Conservation (phyloP, 495 filamentous ascomycete species). For the Hyaloscypha hepaticicola region DNA sequence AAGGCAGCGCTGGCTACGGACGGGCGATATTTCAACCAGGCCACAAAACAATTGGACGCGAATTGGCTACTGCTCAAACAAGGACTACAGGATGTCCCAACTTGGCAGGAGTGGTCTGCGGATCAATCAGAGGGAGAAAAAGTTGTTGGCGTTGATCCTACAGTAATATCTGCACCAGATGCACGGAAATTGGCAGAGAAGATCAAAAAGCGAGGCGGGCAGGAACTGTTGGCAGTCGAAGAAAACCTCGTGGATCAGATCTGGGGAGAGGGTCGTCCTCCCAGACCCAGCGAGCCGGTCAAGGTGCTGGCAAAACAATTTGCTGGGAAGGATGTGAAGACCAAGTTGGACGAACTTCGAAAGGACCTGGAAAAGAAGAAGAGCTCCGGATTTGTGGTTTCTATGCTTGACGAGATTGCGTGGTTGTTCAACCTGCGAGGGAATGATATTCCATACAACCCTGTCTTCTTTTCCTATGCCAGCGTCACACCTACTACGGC, state of each 20-base stretch:
- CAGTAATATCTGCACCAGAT: constrained; percentile 78
- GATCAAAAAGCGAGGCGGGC: constrained; percentile 84
- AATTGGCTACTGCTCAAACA: constrained; percentile 95
- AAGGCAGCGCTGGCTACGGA: constrained; percentile 93
- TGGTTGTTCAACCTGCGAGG: constrained; percentile 98
- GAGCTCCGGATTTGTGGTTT: constrained; percentile 82
- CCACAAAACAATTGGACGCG: constrained; percentile 82
- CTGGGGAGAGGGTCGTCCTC: constrained; percentile 75
- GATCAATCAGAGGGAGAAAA: constrained; percentile 84
- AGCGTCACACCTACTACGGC: constrained; percentile 78
- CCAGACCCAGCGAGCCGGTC: constrained; percentile 73
- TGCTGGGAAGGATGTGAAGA: constrained; percentile 76
- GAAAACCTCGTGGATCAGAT: constrained; percentile 85
- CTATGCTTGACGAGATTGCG: constrained; percentile 95
- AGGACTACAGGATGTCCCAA: constrained; percentile 88
- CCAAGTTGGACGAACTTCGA: constrained; percentile 83
- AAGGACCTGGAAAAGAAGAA: constrained; percentile 94
- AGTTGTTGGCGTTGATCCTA: constrained; percentile 87
- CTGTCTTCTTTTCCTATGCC: constrained; percentile 97
- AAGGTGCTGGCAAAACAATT: constrained; percentile 69
- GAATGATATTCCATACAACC: constrained; percentile 97
- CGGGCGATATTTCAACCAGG: constrained; percentile 98
- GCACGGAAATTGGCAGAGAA: constrained; percentile 85
- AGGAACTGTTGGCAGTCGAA: constrained; percentile 66
- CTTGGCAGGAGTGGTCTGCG: constrained; percentile 96